Evolutionary conservation across 139 green algal species (phyloP).

Genomic region (Chlorella sp.): DNA sequence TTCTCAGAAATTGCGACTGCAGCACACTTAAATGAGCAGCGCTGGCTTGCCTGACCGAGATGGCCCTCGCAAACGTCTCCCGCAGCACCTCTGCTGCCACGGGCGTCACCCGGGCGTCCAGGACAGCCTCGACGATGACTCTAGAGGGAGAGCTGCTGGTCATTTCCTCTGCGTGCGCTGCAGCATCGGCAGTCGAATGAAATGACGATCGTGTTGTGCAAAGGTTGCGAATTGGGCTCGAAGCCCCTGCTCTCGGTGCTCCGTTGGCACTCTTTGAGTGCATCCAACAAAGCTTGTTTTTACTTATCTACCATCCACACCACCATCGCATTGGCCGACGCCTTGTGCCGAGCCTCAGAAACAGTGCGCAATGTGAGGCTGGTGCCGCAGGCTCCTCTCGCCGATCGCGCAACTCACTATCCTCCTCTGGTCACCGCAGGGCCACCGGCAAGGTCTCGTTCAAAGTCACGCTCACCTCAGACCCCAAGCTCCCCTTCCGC

Average conservation of each 20-base stretch:
- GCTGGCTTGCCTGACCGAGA: too few relatives aligned
- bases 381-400: neutral
- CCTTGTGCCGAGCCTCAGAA: neutral
- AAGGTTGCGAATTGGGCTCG: neutral
- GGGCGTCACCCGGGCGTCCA: too few relatives aligned
- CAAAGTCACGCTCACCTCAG: conserved; percentile 80
- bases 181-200: too few relatives aligned
- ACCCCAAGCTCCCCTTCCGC: conserved; percentile 96
- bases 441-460: neutral
- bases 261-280: neutral
- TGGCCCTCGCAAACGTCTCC: too few relatives aligned
- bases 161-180: neutral
- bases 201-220: too few relatives aligned
- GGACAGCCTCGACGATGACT: neutral
- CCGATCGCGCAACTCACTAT: neutral
- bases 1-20: too few relatives aligned
- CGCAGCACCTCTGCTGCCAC: too few relatives aligned
- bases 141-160: neutral
- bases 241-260: neutral
- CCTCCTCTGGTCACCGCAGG: neutral
- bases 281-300: neutral
- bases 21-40: too few relatives aligned
- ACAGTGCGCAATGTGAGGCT: neutral
- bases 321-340: neutral
- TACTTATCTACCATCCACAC: neutral